Base-by-base conservation (phyloP, 352 stramenopile genomes). In the Plasmopara halstedii region DNA sequence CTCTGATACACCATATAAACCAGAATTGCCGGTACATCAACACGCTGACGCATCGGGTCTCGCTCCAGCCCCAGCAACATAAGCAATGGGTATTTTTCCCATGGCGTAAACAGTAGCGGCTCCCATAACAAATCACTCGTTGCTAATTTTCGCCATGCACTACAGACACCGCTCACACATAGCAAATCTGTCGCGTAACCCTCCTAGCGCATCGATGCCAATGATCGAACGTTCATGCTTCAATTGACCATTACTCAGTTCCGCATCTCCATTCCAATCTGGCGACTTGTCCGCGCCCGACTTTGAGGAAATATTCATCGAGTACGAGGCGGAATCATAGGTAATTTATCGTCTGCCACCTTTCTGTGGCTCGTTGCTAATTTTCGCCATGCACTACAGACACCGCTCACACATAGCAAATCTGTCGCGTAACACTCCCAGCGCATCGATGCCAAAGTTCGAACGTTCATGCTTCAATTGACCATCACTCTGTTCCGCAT, bases 1-100 rank as follows among this genome's bases (percentile, higher is more conserved):
- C 67, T 69, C 18, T 66, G 57, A 58, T 76, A 91, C 18, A 89
- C 61, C 59, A 83, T 88, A 38, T 73, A 86, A 34, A 89, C 73
- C 42, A 88, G 62, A 19, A 88, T 83, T 6, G 77, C 77, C 19
- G 80, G 74, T 6, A 89, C 46, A 2, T 54, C 46, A 1, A 57
- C 42, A n/a, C 33, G 6, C 42, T 19, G 27, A 27, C 11, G 22
- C 15, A 25, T 58, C 18, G 22, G 23, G 6, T 59, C 40, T 39
- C 41, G 35, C 20, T 65, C 60, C 17, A 85, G 53, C 0, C 77
- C 73, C 0, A 91, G 46, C 9, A 91, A 53, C 15, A 49, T 31
- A 0, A 77, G 77, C 36, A 89, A 51, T n/a, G 73, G 70, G 50
- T 89, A 88, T 15, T 51, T 57, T 35, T 89, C 77, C 19, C 72